Evolutionary conservation across 78 protist species (phyloP).

Genomic region (Dictyostelium citrinum): DNA sequence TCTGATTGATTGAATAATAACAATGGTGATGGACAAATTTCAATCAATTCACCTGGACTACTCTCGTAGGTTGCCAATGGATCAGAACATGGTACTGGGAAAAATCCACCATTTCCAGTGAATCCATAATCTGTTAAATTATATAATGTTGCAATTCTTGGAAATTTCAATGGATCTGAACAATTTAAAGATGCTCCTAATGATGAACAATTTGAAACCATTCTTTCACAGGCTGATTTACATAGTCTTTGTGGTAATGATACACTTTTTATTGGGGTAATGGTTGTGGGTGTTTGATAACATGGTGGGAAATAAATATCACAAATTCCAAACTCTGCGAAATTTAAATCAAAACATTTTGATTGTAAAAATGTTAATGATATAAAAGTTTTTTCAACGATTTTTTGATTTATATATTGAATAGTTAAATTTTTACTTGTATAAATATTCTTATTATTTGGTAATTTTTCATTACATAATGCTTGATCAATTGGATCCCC

Average conservation of each 20-base stretch:
- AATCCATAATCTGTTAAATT: background rate
- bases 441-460: background rate
- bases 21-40: constrained; percentile 4
- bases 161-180: background rate
- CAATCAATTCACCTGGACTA: background rate
- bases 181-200: background rate
- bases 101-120: background rate
- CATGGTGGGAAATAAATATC: background rate
- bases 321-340: background rate
- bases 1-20: background rate
- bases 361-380: background rate
- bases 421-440: background rate
- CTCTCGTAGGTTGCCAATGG: background rate
- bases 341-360: background rate
- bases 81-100: background rate
- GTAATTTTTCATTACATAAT: background rate
- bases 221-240: background rate
- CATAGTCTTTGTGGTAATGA: background rate
- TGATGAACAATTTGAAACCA: background rate
- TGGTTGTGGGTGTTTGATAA: background rate
- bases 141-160: background rate
- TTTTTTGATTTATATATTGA: background rate
- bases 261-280: background rate
- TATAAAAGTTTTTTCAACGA: background rate
- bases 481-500: constrained; percentile 6